These are phyloP conservation scores for Proteromonas lacertae DNA, from an alignment of 352 stramenopile genomes.

Conservation along the genomic window DNA sequence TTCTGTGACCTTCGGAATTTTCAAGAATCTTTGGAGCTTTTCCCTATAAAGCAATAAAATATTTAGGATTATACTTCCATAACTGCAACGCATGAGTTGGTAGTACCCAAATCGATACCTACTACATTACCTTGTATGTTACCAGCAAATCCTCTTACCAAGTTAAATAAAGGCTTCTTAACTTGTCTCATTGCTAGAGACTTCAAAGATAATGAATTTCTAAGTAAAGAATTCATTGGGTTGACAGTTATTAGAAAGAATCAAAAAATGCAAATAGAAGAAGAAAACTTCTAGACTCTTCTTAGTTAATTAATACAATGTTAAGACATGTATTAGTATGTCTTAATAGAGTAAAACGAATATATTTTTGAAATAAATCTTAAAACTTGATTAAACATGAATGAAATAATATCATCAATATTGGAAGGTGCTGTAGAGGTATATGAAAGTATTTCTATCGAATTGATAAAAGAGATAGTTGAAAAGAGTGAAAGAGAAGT, in stretches of 20 bases:
- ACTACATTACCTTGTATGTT: constrained; percentile 28
- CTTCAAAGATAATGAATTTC: background rate
- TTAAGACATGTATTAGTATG: background rate
- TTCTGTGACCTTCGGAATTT: constrained; percentile 76
- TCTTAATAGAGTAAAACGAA: background rate
- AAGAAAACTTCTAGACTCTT: background rate
- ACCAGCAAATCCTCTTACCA: background rate
- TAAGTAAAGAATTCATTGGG: background rate
- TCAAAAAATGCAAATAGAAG: background rate
- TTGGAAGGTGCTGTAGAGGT: background rate
- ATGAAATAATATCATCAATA: background rate
- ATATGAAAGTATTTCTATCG: background rate
- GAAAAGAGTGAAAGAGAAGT: background rate
- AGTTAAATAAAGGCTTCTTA: background rate
- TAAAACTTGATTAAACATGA: background rate
- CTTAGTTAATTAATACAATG: background rate
- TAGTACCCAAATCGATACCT: constrained; percentile 98
- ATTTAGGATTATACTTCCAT: too few relatives aligned
- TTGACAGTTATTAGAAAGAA: background rate
- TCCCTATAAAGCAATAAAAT: constrained; percentile 16
- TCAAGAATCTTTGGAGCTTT: constrained; percentile 73
- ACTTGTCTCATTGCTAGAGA: background rate
- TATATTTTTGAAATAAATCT: background rate
- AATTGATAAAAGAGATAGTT: too few relatives aligned
- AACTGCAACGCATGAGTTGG: constrained; percentile 87